Conservation (phyloP, 768 basidiomycete species). For the Galerina sulciceps region DNA sequence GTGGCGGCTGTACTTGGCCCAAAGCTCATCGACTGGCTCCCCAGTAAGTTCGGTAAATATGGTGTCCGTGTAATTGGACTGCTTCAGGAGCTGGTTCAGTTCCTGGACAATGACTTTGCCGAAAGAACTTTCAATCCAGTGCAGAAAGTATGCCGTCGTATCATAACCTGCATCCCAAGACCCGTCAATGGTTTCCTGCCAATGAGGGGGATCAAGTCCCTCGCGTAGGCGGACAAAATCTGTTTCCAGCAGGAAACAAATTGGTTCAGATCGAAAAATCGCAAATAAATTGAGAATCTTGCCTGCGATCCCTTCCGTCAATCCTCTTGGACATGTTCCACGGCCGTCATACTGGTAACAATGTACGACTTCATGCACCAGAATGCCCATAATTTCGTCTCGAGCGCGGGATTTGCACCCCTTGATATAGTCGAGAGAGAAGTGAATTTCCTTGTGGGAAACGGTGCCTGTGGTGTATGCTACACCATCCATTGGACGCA, state of each 20-base stretch:
- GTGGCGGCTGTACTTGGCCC: slow-evolving; percentile 7
- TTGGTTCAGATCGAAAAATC: not conserved
- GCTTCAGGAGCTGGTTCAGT: not conserved
- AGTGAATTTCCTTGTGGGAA: slow-evolving; percentile 73
- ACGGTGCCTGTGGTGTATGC: slow-evolving; percentile 65
- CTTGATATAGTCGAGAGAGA: slow-evolving; percentile 69
- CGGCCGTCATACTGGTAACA: slow-evolving; percentile 74
- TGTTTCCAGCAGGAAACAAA: slow-evolving; percentile 21
- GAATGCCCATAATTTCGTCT: slow-evolving; percentile 72
- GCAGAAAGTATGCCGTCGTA: slow-evolving; percentile 11
- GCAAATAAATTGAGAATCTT: slow-evolving; percentile 5
- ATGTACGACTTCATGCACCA: slow-evolving; percentile 79
- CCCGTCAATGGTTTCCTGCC: not conserved
- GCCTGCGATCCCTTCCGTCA: slow-evolving; percentile 85
- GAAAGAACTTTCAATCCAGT: slow-evolving; percentile 8
- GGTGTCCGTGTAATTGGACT: not conserved
- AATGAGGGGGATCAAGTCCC: slow-evolving; percentile 7
- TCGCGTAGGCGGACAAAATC: slow-evolving; percentile 71
- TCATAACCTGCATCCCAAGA: slow-evolving; percentile 9
- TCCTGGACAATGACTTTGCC: slow-evolving; percentile 6
- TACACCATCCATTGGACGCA: slow-evolving; percentile 70
- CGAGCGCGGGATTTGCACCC: slow-evolving; percentile 41
- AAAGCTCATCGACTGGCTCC: slow-evolving; percentile 10
- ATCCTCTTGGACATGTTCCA: slow-evolving; percentile 65
- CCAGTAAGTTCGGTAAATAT: slow-evolving; percentile 8